Evolutionary conservation across 169 alveolate species (phyloP), one percentile per base, ranked within the genome.

Genomic region (Sarcocystis neurona): DNA sequence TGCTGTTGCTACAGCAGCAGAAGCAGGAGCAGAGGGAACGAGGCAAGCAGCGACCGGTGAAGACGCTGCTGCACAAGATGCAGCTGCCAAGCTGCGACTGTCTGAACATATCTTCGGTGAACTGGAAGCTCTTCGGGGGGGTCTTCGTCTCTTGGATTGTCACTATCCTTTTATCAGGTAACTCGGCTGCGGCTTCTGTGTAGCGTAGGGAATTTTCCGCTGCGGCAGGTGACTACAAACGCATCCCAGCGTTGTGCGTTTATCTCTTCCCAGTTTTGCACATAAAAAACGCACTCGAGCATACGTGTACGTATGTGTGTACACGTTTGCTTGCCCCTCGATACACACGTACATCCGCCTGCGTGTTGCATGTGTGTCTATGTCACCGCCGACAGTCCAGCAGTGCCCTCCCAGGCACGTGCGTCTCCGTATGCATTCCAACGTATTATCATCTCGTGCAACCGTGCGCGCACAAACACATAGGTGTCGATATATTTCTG

Each of bases 141-240:
- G 66, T 85, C 50, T 46, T 85, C 56, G 79, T 39, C 20, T 90
- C 91, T 12, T 90, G 93, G 93, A 63, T 90, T 20, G 48, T 85
- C 53, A 90, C 93, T 32, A 78, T 90, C 30, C 46, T 72, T 43
- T 84, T 90, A 56, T 86, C 93, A 0, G 87, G 89, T 84, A 48
- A 44, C 85, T 30, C 12, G 37, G n/a, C 10, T 44, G 8, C 34
- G 4, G 4, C 8, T 20, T 41, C 53, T 15, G 6, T 74, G n/a
- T 30, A 74, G 18, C 8, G 82, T 32, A 27, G 12, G 10, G 39
- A 63, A 15, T 6, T 10, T 12, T 23, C 12, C 15, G 10, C 30
- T 37, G 5, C 12, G 30, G 8, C 10, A 15, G 10, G 15, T 27
- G 30, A 5, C 15, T 5, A 27, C 32, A 27, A 37, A 63, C 32